phyloP scores from a whole-genome alignment of 2,329 filamentous ascomycete species.

The Stylonectria norvegica region DNA sequence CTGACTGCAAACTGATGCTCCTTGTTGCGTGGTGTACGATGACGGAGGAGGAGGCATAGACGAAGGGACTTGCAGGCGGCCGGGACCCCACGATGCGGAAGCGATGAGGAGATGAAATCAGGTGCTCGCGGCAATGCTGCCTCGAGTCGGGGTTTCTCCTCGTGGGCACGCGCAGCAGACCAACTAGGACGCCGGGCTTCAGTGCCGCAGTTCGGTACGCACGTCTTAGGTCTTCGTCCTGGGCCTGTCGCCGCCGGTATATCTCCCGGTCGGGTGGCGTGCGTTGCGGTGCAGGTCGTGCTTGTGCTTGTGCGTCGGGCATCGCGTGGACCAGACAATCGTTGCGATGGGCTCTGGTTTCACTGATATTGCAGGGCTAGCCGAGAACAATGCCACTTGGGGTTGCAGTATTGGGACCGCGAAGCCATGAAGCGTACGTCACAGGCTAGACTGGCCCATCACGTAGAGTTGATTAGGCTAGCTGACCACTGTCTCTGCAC shows the following conservation, averaged over 20 bases:
- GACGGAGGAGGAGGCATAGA: slow-evolving; percentile 14
- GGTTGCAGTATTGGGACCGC: background rate
- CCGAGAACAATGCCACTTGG: background rate
- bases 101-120: slow-evolving; percentile 6
- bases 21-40: slow-evolving; percentile 4
- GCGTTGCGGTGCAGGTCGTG: background rate
- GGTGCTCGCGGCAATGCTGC: background rate
- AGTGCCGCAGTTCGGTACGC: slow-evolving; percentile 10
- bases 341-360: background rate
- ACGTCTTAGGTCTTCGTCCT: no score
- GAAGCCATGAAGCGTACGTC: background rate
- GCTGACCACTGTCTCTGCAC: background rate
- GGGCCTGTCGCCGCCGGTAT: no score
- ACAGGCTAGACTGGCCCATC: slow-evolving; percentile 9
- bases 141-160: slow-evolving; percentile 5
- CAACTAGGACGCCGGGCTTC: slow-evolving; percentile 1
- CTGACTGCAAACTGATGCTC: slow-evolving; percentile 5
- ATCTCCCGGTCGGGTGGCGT: no score
- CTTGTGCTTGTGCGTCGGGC: background rate
- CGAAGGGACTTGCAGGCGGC: background rate
- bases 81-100: slow-evolving; percentile 9
- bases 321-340: background rate
- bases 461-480: slow-evolving; percentile 4
- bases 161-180: slow-evolving; percentile 2
- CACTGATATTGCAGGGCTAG: no score